Evolutionary conservation across 768 basidiomycete species (phyloP), one percentile per base, ranked within the genome.

Genomic region (Lactarius hatsudake): DNA sequence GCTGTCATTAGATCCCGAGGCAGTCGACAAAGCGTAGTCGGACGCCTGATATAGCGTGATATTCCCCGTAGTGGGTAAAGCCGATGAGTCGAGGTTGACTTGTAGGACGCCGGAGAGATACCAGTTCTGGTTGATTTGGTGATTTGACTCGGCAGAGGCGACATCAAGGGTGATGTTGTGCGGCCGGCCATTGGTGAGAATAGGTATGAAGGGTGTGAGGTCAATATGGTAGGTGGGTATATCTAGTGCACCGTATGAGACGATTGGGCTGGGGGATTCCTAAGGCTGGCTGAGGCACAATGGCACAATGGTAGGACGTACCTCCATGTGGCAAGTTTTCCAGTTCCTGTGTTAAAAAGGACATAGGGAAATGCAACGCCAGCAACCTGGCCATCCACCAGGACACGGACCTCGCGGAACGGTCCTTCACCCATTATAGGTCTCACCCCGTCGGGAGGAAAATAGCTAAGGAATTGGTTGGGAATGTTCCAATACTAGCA

Each of bases 301-400:
- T 26, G 28, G 17, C 17, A 30, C 30, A 30, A 30, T 13, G 15
- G 56, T 2, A 17, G 23, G n/a, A 36, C 77, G 54, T 62, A 87
- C 87, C 86, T 82, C 90, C 91, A 92, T 38, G 86, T 81, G 1
- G 84, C 78, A 1, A 89, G 90, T 15, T 84, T 79, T n/a, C 20
- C n/a, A n/a, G 20, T 30, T 30, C 28, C 45, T n/a, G 45, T 10
- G 45, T 2, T 9, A 8, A 69, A 59, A 7, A 65, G 60, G 18
- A 56, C 79, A 40, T 83, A 87, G 34, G 87, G 87, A 77, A 87
- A 85, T 1, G 79, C 85, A 12, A 80, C 77, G 6, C 83, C 87
- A 18, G 86, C 87, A 2, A 87, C 73, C 62, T 76, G 77, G 12
- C 81, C 82, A 61, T 88, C 86, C 8, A 87, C 79, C 23, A 87